Evolutionary conservation across 345 rosid species (phyloP).

Genomic region (Linum lewisii): DNA sequence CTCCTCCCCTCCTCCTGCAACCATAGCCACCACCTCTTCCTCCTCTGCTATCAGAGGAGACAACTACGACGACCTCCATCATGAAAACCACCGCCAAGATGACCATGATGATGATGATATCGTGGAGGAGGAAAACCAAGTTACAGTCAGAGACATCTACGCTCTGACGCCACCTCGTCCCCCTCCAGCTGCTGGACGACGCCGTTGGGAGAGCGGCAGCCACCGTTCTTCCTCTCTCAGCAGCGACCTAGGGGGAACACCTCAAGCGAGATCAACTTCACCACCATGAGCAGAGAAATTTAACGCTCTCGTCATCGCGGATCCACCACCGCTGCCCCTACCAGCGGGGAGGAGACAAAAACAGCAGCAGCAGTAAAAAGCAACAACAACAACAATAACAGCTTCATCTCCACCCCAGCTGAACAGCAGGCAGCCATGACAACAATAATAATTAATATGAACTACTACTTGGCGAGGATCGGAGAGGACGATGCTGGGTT

Average conservation of each 20-base stretch:
- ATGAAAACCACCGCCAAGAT: no score
- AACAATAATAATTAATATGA: conserved; percentile 11
- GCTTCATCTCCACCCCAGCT: no score
- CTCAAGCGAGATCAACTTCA: conserved; percentile 59
- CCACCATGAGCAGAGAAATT: conserved; percentile 86
- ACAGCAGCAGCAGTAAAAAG: no score
- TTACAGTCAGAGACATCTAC: conserved; percentile 64
- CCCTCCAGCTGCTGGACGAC: conserved; percentile 29
- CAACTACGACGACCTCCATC: not conserved
- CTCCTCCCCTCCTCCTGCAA: not conserved
- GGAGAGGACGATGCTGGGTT: conserved; percentile 48
- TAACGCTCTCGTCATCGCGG: conserved; percentile 94
- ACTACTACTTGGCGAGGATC: conserved; percentile 41
- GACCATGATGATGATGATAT: conserved; percentile 6
- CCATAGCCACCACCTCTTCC: conserved; percentile 4
- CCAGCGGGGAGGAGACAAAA: no score
- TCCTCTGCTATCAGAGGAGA: conserved; percentile 17
- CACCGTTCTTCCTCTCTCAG: conserved; percentile 34
- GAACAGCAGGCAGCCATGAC: no score
- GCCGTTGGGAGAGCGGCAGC: conserved; percentile 45
- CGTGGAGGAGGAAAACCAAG: conserved; percentile 17
- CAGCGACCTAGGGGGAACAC: conserved; percentile 24
- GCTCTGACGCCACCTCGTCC: conserved; percentile 52
- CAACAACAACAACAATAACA: conserved; percentile 9
- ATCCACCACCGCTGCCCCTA: no score